Evolutionary conservation across 805 yeast species (phyloP), one percentile per base, ranked within the genome.

Genomic region (Yarrowia sp.): DNA sequence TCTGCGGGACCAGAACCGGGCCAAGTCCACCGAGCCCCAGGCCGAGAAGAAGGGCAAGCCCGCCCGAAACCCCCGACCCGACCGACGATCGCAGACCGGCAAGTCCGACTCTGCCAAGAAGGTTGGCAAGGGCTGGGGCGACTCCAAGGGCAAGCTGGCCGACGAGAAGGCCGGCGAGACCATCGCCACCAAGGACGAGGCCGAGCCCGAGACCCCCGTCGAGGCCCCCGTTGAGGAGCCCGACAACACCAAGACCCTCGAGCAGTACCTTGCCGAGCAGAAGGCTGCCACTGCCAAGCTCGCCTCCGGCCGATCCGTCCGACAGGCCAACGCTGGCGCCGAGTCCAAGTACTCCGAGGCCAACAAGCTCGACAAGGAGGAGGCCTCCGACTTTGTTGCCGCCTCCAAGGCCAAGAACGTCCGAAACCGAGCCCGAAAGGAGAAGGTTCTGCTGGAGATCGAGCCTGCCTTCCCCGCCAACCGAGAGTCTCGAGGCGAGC

Each of bases 91-190:
- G 68, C 88, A 88, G 81, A 74, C 89, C 68, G 90, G 87, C 73
- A 89, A 88, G 82, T 76, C 84, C 71, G 97, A 91, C 80, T 80
- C 96, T 70, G 83, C 81, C 70, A 92, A 90, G 86, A 86, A 87
- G 77, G 82, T 87, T 72, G 83, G 81, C 76, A 86, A 85, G 78
- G 92, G 91, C 68, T 90, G 97, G 93, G 96, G 97, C 74, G 90
- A 86, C 73, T 84, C 86, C 77, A 78, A 80, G 72, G 81, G 79
- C 74, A 89, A 85, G 81, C 84, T 81, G 74, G 87, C 79, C 68
- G 88, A 83, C 68, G 80, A 79, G 72, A 80, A 75, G 62, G 83
- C 78, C 65, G 83, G 73, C 64, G 84, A 77, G 68, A 74, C 73
- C 64, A 65, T 73, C 56, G 77, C 76, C 63, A 78, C 73, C 60